These are phyloP conservation scores for Moniliophthora roreri DNA, from an alignment of 1,284 basidiomycete species.

Conservation along the genomic window DNA sequence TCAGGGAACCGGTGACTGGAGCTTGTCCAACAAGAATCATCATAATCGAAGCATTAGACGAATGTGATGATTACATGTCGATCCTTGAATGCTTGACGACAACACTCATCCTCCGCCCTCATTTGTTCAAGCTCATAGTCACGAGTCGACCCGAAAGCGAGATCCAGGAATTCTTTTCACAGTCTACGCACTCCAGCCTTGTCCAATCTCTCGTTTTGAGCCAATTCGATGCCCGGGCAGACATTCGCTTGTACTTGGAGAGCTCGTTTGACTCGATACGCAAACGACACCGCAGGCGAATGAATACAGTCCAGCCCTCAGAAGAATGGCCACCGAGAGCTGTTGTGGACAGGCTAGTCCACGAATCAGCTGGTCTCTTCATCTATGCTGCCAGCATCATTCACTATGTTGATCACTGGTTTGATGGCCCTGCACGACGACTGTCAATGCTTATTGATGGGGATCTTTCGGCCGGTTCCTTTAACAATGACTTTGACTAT, in stretches of 20 bases:
- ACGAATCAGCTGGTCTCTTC: not conserved
- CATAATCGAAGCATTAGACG: not conserved
- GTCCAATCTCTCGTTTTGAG: not conserved
- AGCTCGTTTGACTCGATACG: not conserved
- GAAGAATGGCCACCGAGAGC: not conserved
- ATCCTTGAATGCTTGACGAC: not conserved
- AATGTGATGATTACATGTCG: not conserved
- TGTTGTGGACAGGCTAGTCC: not conserved
- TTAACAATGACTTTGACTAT: not conserved
- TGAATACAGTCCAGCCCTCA: not conserved
- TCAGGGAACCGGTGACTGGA: not conserved
- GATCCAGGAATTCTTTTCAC: not conserved
- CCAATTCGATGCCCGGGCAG: not conserved
- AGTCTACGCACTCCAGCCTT: not conserved
- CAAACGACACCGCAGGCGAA: not conserved
- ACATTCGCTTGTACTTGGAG: not conserved
- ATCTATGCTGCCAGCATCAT: not conserved
- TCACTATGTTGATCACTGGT: not conserved
- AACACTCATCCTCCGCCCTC: not conserved
- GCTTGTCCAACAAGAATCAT: not conserved
- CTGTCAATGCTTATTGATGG: not conserved
- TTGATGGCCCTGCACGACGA: not conserved
- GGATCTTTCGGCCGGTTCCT: not conserved
- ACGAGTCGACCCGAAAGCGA: not conserved
- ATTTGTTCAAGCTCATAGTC: not conserved